phyloP scores from a whole-genome alignment of 1,139 yeast genomes.

The Hansenula sp. region DNA sequence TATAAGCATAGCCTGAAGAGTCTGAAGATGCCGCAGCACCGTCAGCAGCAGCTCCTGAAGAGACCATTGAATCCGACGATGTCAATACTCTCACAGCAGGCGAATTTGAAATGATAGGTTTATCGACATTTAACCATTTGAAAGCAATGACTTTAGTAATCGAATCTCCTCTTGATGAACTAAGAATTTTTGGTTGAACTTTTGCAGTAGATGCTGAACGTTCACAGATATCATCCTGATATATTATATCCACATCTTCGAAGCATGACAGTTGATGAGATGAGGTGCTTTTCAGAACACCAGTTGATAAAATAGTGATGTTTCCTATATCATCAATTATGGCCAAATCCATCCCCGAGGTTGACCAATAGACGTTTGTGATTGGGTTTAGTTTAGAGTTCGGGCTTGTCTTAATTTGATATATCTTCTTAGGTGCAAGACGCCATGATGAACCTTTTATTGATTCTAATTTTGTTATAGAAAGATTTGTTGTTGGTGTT shows the following conservation, averaged over 20 bases:
- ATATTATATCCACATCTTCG: constrained; percentile 28
- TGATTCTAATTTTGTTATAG: constrained; percentile 59
- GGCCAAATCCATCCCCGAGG: constrained; percentile 36
- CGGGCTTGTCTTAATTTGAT: constrained; percentile 29
- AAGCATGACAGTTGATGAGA: constrained; percentile 19
- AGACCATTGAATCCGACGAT: constrained; percentile 5
- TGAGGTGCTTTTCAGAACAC: constrained; percentile 12
- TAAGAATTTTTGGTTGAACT: constrained; percentile 10
- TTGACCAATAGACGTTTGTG: constrained; percentile 36
- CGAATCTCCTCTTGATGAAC: constrained; percentile 12
- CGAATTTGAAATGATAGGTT: constrained; percentile 49
- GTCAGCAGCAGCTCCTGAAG: constrained; percentile 13
- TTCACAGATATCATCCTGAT: constrained; percentile 29
- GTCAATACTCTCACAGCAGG: constrained; percentile 40
- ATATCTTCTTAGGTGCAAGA: constrained; percentile 48
- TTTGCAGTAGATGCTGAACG: constrained; percentile 12
- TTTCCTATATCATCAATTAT: constrained; percentile 36
- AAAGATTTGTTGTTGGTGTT: constrained; percentile 28
- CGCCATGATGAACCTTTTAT: constrained; percentile 64
- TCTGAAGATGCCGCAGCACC: constrained; percentile 29
- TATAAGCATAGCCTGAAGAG: constrained; percentile 25
- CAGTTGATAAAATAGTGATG: constrained; percentile 28
- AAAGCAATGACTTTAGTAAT: constrained; percentile 40
- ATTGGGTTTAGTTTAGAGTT: constrained; percentile 18
- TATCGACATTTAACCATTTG: constrained; percentile 69